Percentiles rank a stretch among this genome's conserved stretches.
phyloP scores from a whole-genome alignment of 805 yeast species.

The Candida fluviatilis region DNA sequence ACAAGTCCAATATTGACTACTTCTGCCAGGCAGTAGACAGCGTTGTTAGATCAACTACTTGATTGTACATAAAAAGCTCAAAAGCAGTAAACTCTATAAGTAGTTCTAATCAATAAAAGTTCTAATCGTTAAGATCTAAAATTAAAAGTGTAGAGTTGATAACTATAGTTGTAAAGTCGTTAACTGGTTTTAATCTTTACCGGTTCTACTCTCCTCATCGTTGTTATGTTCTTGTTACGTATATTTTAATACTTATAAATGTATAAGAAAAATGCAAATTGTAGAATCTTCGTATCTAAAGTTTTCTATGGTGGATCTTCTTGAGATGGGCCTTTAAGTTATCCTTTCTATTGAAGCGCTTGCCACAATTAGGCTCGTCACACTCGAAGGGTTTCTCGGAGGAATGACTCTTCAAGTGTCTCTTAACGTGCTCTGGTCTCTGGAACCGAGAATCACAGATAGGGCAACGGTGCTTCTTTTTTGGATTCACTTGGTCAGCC shows the following conservation, averaged over 20 bases:
- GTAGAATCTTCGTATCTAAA: background rate
- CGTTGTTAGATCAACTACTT: constrained; percentile 22
- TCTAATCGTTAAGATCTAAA: too few species aligned
- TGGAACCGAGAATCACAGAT: constrained; percentile 60
- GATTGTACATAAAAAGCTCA: too few species aligned
- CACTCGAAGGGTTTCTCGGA: constrained; percentile 56
- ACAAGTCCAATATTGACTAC: constrained; percentile 32
- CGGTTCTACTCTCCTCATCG: too few species aligned
- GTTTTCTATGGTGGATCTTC: constrained; percentile 46
- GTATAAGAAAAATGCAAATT: background rate
- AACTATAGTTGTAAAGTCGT: too few species aligned
- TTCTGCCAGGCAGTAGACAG: constrained; percentile 34
- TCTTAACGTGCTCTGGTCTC: constrained; percentile 67
- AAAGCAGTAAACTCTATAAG: too few species aligned
- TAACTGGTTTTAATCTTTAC: too few species aligned
- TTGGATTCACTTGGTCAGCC: constrained; percentile 38
- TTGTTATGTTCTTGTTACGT: too few species aligned
- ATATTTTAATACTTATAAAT: background rate
- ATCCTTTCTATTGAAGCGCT: constrained; percentile 56
- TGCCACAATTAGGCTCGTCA: constrained; percentile 48
- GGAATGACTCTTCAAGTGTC: constrained; percentile 57
- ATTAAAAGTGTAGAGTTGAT: background rate
- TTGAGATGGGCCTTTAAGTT: constrained; percentile 59
- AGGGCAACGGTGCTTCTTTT: constrained; percentile 62
- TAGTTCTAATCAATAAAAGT: too few species aligned